phyloP scores from a whole-genome alignment of 768 basidiomycete genomes.

The Polyporus arcularius region DNA sequence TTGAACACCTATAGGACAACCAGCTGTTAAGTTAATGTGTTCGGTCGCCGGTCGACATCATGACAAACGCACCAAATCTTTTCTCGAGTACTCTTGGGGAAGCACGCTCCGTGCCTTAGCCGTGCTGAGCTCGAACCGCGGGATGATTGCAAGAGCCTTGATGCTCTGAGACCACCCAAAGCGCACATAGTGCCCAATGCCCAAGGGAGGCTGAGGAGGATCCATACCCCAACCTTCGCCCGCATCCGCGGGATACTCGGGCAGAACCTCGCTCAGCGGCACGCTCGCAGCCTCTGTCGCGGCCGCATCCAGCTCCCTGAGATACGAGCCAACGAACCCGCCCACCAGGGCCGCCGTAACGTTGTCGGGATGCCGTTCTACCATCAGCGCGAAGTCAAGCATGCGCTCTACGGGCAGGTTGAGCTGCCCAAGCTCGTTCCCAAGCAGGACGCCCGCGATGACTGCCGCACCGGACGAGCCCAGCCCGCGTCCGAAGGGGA shows the following conservation, averaged over 20 bases:
- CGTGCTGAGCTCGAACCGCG: slow-evolving; percentile 93
- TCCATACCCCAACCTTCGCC: slow-evolving; percentile 88
- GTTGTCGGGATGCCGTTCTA: slow-evolving; percentile 98
- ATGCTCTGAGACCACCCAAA: slow-evolving; percentile 86
- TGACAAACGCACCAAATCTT: slow-evolving; percentile 74
- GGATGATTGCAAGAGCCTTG: slow-evolving; percentile 92
- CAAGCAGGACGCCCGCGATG: slow-evolving; percentile 93
- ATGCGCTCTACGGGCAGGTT: slow-evolving; percentile 68
- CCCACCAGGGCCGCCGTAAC: slow-evolving; percentile 97
- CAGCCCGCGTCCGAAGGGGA: slow-evolving; percentile 96
- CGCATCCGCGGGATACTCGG: slow-evolving; percentile 93
- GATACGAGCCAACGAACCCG: slow-evolving; percentile 95
- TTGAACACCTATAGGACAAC: slow-evolving; percentile 81
- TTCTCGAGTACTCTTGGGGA: slow-evolving; percentile 82
- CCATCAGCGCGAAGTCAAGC: slow-evolving; percentile 97
- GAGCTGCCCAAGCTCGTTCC: slow-evolving; percentile 77
- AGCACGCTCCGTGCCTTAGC: slow-evolving; percentile 90
- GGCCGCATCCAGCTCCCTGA: slow-evolving; percentile 81
- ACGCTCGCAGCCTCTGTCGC: slow-evolving; percentile 86
- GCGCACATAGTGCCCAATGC: slow-evolving; percentile 92
- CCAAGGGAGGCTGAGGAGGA: slow-evolving; percentile 84
- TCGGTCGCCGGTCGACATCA: not conserved
- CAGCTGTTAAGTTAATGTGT: not conserved
- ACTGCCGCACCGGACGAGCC: slow-evolving; percentile 99
- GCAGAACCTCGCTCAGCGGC: slow-evolving; percentile 93